Evolutionary conservation across 805 yeast species (phyloP), one percentile per base, ranked within the genome.

Genomic region (Metschnikowia noctiluminum): DNA sequence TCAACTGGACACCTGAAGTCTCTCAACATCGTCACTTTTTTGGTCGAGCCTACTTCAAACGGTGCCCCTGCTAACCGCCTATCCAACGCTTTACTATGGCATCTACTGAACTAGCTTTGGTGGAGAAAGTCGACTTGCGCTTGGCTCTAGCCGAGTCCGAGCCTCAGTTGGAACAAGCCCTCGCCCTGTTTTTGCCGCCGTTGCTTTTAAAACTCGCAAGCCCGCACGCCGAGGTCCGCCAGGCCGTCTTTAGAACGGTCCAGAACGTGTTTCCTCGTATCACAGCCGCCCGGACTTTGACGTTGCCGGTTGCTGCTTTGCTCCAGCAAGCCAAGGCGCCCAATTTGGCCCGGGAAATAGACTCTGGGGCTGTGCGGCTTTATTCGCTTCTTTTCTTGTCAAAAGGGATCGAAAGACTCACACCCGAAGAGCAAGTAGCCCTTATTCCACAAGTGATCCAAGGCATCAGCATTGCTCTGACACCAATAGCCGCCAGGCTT

Each of bases 121-220:
- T 88, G 35, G 82, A 84, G 58, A 86, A 84, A 61, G 97, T 88
- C 1, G 97, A 91, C 64, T 77, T 91, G 42, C 73, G 89, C 36
- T 73, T 92, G 15, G 92, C 95, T 1, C 69, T 92, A 38, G 88
- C 97, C 0, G 80, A 79, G 42, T 71, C 84, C 0, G 86, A 84
- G 41, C 74, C 66, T 2, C 86, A 85, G 59, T 77, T 90, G 46
- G 84, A 86, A 59, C 61, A 76, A 1, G 67, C 84, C 6, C 62
- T 94, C 37, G 73, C 74, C 10, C 65, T 79, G 0, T 92, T 85
- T 60, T 71, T 92, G 38, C 76, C 89, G 1, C 97, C 99, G 0
- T 62, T 92, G 28, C 67, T 92, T 34, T 70, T 91, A 52, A 92
- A 92, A 62, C 73, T 91, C 45, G 79, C 85, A 2, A 89, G 97